phyloP scores from a whole-genome alignment of 805 yeast genomes.

The Saccharomycopsis fermentans region DNA sequence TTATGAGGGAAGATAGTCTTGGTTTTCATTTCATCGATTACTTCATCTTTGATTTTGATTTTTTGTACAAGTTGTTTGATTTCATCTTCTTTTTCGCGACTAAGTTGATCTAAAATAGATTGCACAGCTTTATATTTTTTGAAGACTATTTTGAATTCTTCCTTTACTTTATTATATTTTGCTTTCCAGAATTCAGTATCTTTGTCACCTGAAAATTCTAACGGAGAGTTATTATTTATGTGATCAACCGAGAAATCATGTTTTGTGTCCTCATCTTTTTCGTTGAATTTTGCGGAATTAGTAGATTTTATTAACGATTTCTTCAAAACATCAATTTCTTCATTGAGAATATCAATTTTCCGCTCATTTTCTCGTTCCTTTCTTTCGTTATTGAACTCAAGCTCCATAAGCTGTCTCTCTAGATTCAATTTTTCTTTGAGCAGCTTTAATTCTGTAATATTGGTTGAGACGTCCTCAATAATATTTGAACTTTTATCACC shows the following conservation, averaged over 20 bases:
- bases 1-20: not conserved
- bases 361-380: not conserved
- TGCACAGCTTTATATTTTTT: not conserved
- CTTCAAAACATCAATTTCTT: not conserved
- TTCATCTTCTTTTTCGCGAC: not conserved
- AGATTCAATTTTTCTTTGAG: not conserved
- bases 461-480: not conserved
- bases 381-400: not conserved
- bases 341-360: not conserved
- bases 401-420: not conserved
- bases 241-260: not conserved
- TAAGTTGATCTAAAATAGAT: not conserved
- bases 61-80: slow-evolving; percentile 21
- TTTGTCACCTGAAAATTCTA: not conserved
- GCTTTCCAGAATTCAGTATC: not conserved
- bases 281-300: not conserved
- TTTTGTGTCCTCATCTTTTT: not conserved
- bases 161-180: not conserved
- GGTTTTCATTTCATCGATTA: slow-evolving; percentile 21
- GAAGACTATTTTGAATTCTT: not conserved
- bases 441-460: not conserved
- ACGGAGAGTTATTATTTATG: not conserved
- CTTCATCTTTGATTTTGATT: slow-evolving; percentile 22
- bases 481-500: not conserved
- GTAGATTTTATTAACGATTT: not conserved